phyloP scores from a whole-genome alignment of 495 filamentous ascomycete genomes.

The Trichoderma reesei region DNA sequence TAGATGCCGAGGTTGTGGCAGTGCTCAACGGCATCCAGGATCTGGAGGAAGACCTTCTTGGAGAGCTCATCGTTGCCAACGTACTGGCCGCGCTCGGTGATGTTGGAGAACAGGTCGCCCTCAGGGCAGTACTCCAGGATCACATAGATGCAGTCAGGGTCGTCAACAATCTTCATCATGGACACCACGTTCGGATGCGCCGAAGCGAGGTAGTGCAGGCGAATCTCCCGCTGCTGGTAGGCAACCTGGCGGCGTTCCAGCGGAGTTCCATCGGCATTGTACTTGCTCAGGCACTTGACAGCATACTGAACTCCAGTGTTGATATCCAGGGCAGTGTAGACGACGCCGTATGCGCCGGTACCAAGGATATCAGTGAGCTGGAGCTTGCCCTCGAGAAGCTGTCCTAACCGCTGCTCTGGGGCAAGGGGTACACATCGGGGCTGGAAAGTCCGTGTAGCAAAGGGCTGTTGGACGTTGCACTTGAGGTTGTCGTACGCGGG shows the following conservation, averaged over 20 bases:
- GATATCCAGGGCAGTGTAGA: constrained; percentile 87
- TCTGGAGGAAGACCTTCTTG: constrained; percentile 84
- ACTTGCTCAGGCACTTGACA: constrained; percentile 93
- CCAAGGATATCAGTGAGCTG: constrained; percentile 80
- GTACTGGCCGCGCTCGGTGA: constrained; percentile 89
- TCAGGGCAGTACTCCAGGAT: constrained; percentile 96
- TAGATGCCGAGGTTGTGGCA: constrained; percentile 93
- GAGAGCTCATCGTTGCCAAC: constrained; percentile 85
- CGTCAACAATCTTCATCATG: constrained; percentile 88
- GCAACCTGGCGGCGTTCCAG: constrained; percentile 77
- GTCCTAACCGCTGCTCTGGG: constrained; percentile 81
- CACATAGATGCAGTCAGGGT: constrained; percentile 87
- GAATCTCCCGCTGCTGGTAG: constrained; percentile 91
- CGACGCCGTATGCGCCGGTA: constrained; percentile 91
- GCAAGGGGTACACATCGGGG: constrained; percentile 32
- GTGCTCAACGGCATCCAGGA: constrained; percentile 92
- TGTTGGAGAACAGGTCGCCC: constrained; percentile 92
- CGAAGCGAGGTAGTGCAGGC: constrained; percentile 79
- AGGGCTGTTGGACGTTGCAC: constrained; percentile 23
- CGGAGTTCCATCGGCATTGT: constrained; percentile 52
- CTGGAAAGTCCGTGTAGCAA: constrained; percentile 10
- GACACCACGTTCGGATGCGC: constrained; percentile 90
- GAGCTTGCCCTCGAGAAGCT: constrained; percentile 70
- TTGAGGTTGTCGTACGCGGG: constrained; percentile 36
- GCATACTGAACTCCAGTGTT: constrained; percentile 71